Base-by-base conservation (phyloP, 352 stramenopile species). In the Globisporangium yorkense region DNA sequence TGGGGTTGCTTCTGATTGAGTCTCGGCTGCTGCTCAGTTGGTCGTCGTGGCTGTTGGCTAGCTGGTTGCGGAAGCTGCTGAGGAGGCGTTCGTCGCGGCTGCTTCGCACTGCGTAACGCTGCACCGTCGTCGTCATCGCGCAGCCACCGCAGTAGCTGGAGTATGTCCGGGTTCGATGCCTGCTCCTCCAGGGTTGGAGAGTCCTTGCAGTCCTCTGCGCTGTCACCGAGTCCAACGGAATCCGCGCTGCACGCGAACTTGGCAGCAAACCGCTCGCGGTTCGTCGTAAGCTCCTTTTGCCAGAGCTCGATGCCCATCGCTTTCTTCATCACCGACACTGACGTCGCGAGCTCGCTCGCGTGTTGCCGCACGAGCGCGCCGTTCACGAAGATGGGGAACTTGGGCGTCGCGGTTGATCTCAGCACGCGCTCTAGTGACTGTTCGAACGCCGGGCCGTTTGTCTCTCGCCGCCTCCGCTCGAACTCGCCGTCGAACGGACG, bases 381-480 rank as follows among this genome's bases (percentile, higher is more conserved):
- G 13, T 54, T 44, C n/a, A 51, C 45, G 59, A 88, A 88, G 20
- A 53, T 67, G 0, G 77, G 77, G 40, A 86, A 71, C 57, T 70
- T 70, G 10, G 56, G 59, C 7, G 63, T 69, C 39, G 69, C 75
- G 29, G 56, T 57, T 7, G 77, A 84, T 51, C 71, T 54, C 24
- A 82, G 54, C 6, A 73, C 57, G 18, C 63, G 57, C 12, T 39
- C 49, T 3, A 80, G 59, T 8, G 75, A 63, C 31, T 31, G 33
- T 51, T 88, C 72, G 54, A 88, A 88, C n/a, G 49, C 56, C 27
- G 15, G 35, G 50, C 35, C 74, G 31, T 51, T 80, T 54, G 57
- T 67, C 2, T 58, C 54, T 29, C 60, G 61, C 0, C 67, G 61
- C 2, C 62, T 48, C 8, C 56, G 56, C 6, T 78, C 61, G 31